Evolutionary conservation across 257 asterid genomes (phyloP).

Genomic region (Linaria vulgaris): DNA sequence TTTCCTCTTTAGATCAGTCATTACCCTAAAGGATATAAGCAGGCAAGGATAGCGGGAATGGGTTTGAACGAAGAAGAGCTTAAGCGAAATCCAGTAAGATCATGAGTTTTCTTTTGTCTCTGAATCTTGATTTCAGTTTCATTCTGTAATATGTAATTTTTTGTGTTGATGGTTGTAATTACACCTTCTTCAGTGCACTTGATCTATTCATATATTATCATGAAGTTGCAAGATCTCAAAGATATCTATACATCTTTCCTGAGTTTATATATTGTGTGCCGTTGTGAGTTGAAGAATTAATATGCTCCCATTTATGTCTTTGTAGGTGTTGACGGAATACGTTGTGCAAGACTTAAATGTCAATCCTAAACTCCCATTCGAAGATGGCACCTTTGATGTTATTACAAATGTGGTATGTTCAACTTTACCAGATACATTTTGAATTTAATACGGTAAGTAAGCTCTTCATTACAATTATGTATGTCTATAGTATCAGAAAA

Average conservation of each 20-base stretch:
- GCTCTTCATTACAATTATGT: background rate
- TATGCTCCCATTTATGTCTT: conserved; percentile 21
- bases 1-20: conserved; percentile 77
- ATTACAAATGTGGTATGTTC: conserved; percentile 80
- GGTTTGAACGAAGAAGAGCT: conserved; percentile 94
- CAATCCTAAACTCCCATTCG: conserved; percentile 80
- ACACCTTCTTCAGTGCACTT: background rate
- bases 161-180: background rate
- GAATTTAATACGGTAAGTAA: background rate
- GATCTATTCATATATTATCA: background rate
- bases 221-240: background rate
- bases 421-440: conserved; percentile 10
- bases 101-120: background rate
- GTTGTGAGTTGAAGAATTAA: conserved; percentile 23
- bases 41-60: conserved; percentile 77
- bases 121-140: background rate
- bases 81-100: conserved; percentile 78
- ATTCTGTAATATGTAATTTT: background rate
- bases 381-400: conserved; percentile 74
- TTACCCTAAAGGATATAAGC: conserved; percentile 91
- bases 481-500: background rate
- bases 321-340: conserved; percentile 84
- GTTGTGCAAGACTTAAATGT: conserved; percentile 88
- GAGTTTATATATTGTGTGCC: background rate
- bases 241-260: background rate